Evolutionary conservation across 2,329 filamentous ascomycete species (phyloP).

Genomic region (Lanzia echinophila): DNA sequence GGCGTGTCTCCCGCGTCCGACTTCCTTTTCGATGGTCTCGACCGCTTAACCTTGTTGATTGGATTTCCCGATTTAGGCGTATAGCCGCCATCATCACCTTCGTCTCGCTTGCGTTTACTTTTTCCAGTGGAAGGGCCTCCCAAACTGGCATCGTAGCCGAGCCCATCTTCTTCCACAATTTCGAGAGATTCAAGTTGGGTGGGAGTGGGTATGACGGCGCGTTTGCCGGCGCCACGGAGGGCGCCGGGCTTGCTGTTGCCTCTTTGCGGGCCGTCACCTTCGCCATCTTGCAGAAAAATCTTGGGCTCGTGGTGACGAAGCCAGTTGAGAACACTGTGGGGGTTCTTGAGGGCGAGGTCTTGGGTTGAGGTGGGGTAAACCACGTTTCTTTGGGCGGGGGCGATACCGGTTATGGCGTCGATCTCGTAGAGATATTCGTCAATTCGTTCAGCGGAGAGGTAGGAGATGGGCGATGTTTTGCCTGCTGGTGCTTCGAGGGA

Average conservation of each 20-base stretch:
- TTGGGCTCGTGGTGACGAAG: slow-evolving; percentile 77
- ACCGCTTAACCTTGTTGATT: slow-evolving; percentile 25
- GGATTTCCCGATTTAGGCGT: slow-evolving; percentile 46
- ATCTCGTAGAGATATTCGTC: slow-evolving; percentile 66
- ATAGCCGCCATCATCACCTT: slow-evolving; percentile 51
- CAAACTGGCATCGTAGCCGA: slow-evolving; percentile 28
- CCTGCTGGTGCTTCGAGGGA: slow-evolving; percentile 40
- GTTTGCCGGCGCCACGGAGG: slow-evolving; percentile 31
- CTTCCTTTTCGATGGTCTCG: slow-evolving; percentile 24
- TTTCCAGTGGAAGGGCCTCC: slow-evolving; percentile 16
- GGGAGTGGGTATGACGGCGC: slow-evolving; percentile 28
- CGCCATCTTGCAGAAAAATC: slow-evolving; percentile 63
- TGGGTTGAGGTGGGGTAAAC: slow-evolving; percentile 35
- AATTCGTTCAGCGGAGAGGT: slow-evolving; percentile 62
- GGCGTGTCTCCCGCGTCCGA: slow-evolving; percentile 3
- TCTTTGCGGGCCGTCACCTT: slow-evolving; percentile 34
- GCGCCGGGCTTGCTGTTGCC: slow-evolving; percentile 33
- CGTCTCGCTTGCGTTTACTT: slow-evolving; percentile 39
- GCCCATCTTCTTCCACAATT: slow-evolving; percentile 32
- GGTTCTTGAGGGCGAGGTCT: slow-evolving; percentile 62
- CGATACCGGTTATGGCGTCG: slow-evolving; percentile 32
- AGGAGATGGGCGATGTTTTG: slow-evolving; percentile 51
- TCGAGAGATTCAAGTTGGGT: slow-evolving; percentile 28
- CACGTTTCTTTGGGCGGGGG: slow-evolving; percentile 23
- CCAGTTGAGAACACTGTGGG: slow-evolving; percentile 94